These are phyloP conservation scores for Magnolia kwangsiensis DNA, from an alignment of 164 flowering plant species.

Conservation along the genomic window DNA sequence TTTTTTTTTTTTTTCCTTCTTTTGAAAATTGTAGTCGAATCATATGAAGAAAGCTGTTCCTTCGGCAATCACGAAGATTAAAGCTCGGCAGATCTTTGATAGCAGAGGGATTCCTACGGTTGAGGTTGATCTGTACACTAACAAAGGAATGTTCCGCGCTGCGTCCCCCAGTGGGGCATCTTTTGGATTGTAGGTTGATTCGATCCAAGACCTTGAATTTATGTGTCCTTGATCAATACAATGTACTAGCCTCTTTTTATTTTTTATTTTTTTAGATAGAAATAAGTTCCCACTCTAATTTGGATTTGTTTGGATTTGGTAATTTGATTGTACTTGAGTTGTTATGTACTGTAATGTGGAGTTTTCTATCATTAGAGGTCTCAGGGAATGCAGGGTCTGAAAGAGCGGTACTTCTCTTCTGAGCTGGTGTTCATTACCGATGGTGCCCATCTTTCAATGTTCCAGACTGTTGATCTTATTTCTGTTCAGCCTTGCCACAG, in stretches of 20 bases:
- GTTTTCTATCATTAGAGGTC: neutral
- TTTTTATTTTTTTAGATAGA: neutral
- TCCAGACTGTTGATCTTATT: too few relatives aligned
- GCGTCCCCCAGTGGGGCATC: conserved; percentile 76
- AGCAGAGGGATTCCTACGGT: conserved; percentile 97
- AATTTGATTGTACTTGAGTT: too few relatives aligned
- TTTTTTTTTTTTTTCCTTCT: neutral
- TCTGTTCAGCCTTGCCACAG: too few relatives aligned
- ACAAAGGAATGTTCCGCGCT: conserved; percentile 90
- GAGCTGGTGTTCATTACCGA: too few relatives aligned
- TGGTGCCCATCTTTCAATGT: too few relatives aligned
- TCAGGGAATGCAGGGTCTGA: too few relatives aligned
- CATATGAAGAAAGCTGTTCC: conserved; percentile 86
- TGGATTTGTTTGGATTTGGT: too few relatives aligned
- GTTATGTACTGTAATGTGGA: neutral
- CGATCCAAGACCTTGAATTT: neutral
- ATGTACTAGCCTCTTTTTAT: neutral
- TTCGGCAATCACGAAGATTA: conserved; percentile 82
- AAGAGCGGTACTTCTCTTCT: too few relatives aligned
- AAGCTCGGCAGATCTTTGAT: conserved; percentile 89
- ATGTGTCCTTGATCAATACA: neutral
- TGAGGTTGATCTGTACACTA: conserved; percentile 85
- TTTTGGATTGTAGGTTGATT: conserved; percentile 57
- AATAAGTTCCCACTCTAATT: too few relatives aligned
- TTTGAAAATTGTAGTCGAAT: conserved; percentile 50